Evolutionary conservation across 169 alveolate species (phyloP).

Genomic region (Besnoitia besnoiti): DNA sequence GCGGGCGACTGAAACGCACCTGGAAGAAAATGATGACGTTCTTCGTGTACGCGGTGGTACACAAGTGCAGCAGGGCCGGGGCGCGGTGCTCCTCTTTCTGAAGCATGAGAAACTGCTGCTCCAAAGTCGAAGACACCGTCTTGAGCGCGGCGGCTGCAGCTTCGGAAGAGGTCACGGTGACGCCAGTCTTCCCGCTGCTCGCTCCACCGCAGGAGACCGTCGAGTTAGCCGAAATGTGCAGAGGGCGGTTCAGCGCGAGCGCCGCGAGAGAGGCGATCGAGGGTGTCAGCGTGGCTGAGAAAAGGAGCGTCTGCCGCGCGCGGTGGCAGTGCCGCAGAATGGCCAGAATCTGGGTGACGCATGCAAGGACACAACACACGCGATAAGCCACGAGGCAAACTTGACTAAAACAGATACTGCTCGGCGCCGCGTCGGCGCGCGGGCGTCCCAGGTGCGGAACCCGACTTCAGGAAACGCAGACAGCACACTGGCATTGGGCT

Average conservation of each 20-base stretch:
- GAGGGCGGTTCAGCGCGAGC: conserved; percentile 83
- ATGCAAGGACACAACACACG: too few relatives aligned
- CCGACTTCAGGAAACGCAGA: too few relatives aligned
- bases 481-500: too few relatives aligned
- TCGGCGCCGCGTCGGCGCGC: too few relatives aligned
- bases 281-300: conserved; percentile 89
- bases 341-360: conserved; percentile 63
- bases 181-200: not conserved
- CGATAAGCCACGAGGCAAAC: too few relatives aligned
- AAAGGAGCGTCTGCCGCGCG: conserved; percentile 86
- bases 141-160: conserved; percentile 37
- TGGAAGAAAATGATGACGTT: conserved; percentile 59
- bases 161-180: not conserved
- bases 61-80: conserved; percentile 66
- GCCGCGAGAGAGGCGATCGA: conserved; percentile 85
- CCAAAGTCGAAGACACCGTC: conserved; percentile 30
- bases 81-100: conserved; percentile 52
- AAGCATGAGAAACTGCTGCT: conserved; percentile 66
- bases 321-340: conserved; percentile 73
- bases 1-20: too few relatives aligned
- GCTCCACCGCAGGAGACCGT: not conserved
- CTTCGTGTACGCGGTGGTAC: conserved; percentile 40
- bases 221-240: conserved; percentile 33
- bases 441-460: too few relatives aligned
- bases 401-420: too few relatives aligned